Evolutionary conservation across 345 rosid species (phyloP).

Genomic region (Eucalyptus albens): DNA sequence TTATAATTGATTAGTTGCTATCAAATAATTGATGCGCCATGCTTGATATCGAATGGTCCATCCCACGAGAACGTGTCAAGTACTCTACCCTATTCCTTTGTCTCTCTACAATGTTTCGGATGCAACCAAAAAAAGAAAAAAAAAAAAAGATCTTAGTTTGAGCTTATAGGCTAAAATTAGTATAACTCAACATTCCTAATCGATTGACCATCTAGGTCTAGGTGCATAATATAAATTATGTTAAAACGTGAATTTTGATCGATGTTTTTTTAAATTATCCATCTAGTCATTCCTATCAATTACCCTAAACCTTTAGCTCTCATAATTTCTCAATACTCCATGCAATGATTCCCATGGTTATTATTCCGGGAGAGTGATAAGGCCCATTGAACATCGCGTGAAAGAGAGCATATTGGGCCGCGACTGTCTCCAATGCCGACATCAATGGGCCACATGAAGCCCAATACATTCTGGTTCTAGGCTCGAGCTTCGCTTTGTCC

Average conservation of each 20-base stretch:
- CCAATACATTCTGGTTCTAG: not conserved
- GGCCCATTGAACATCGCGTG: not conserved
- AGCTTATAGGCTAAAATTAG: too few relatives aligned
- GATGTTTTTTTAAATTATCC: not conserved
- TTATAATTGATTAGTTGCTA: not conserved
- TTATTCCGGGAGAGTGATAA: not conserved
- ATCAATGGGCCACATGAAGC: not conserved
- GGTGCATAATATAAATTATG: not conserved
- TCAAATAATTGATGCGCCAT: not conserved
- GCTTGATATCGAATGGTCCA: not conserved
- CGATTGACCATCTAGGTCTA: not conserved
- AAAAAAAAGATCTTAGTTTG: too few relatives aligned
- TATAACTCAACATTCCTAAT: not conserved
- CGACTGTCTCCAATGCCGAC: not conserved
- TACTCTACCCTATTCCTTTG: not conserved
- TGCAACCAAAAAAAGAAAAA: not conserved
- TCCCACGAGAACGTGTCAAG: not conserved
- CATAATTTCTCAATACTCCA: not conserved
- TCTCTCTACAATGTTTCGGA: not conserved
- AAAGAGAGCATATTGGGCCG: not conserved
- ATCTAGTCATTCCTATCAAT: not conserved
- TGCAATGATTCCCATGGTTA: not conserved
- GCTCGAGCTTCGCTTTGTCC: not conserved
- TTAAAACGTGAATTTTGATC: not conserved
- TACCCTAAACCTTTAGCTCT: not conserved